Evolutionary conservation across 2,329 filamentous ascomycete species (phyloP).

Genomic region (Fusarium armeniacum): DNA sequence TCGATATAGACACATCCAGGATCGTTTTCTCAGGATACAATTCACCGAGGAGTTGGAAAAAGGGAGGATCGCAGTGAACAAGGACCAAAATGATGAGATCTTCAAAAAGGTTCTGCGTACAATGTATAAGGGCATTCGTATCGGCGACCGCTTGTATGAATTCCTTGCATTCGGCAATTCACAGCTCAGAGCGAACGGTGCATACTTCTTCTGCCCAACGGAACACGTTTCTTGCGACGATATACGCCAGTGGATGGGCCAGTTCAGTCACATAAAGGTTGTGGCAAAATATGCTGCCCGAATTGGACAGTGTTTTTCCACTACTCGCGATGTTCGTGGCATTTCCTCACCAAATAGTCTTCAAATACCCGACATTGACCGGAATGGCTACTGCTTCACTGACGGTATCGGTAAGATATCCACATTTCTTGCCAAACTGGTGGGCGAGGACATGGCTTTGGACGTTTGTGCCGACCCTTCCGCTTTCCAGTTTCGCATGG

Average conservation of each 20-base stretch:
- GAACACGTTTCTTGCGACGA: constrained; percentile 76
- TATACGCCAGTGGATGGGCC: constrained; percentile 89
- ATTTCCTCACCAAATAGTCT: constrained; percentile 70
- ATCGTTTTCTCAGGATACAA: constrained; percentile 89
- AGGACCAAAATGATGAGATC: constrained; percentile 74
- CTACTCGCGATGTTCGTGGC: constrained; percentile 80
- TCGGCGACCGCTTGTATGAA: constrained; percentile 86
- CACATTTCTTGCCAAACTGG: constrained; percentile 77
- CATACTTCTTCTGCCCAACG: constrained; percentile 89
- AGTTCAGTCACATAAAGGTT: constrained; percentile 82
- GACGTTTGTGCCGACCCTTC: constrained; percentile 75
- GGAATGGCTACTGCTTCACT: constrained; percentile 80
- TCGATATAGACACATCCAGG: constrained; percentile 74
- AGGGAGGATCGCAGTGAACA: constrained; percentile 68
- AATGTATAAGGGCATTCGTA: constrained; percentile 81
- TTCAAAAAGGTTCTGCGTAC: constrained; percentile 81
- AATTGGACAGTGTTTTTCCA: constrained; percentile 95
- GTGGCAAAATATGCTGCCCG: constrained; percentile 93
- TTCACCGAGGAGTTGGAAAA: constrained; percentile 84
- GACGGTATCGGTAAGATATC: constrained; percentile 98
- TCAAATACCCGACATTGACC: constrained; percentile 78
- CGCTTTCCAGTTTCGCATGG: constrained; percentile 91
- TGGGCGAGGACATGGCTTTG: constrained; percentile 77
- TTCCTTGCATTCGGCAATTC: constrained; percentile 97
- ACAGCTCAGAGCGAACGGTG: constrained; percentile 90